Evolutionary conservation across 495 filamentous ascomycete species (phyloP).

Genomic region (Penicillium parvum): DNA sequence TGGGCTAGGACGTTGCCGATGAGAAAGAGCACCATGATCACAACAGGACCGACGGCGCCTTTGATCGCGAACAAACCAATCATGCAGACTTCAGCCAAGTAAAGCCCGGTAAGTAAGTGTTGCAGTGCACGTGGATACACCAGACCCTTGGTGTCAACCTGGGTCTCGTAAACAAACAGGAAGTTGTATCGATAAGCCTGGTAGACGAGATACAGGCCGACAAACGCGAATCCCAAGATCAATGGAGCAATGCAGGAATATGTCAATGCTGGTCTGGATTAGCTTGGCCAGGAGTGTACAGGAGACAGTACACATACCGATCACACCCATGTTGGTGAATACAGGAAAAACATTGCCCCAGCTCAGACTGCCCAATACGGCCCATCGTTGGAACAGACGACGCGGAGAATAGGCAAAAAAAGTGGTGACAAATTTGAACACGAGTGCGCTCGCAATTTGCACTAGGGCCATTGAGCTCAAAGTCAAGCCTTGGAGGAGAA

Average conservation of each 20-base stretch:
- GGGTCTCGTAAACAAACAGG: slow-evolving; percentile 77
- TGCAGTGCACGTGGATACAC: slow-evolving; percentile 85
- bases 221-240: slow-evolving; percentile 74
- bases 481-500: slow-evolving; percentile 80
- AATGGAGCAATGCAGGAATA: slow-evolving; percentile 85
- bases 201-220: slow-evolving; percentile 78
- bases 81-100: slow-evolving; percentile 77
- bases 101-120: slow-evolving; percentile 79
- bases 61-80: slow-evolving; percentile 79
- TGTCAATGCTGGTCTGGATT: slow-evolving; percentile 50
- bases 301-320: slow-evolving; percentile 43
- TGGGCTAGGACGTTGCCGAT: slow-evolving; percentile 76
- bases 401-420: slow-evolving; percentile 61
- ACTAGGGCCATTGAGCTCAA: slow-evolving; percentile 68
- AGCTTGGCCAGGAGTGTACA: not conserved
- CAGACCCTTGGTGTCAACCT: slow-evolving; percentile 82
- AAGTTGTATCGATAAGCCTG: slow-evolving; percentile 89
- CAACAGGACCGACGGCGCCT: slow-evolving; percentile 62
- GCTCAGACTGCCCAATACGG: slow-evolving; percentile 53
- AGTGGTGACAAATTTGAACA: slow-evolving; percentile 71
- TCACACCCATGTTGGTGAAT: slow-evolving; percentile 83
- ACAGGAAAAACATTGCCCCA: slow-evolving; percentile 87
- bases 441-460: slow-evolving; percentile 65
- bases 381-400: slow-evolving; percentile 60
- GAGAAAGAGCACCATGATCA: slow-evolving; percentile 74